A percentile compares a stretch with the other conserved stretches of the same genome.
phyloP scores from a whole-genome alignment of 768 basidiomycete species.

The Pseudohyphozyma bogoriensis region DNA sequence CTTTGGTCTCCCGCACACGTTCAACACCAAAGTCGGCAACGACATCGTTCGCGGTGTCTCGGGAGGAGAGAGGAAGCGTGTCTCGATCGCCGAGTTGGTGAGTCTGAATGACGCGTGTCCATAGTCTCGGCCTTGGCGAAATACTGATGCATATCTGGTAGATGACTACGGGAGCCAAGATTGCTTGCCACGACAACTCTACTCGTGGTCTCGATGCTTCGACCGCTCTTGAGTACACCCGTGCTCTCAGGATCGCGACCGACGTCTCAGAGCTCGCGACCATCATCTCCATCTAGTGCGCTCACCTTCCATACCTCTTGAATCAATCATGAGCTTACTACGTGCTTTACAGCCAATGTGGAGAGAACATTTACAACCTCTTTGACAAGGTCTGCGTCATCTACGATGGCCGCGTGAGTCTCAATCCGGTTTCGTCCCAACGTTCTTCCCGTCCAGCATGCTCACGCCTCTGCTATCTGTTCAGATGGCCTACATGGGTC shows the following conservation, averaged over 20 bases:
- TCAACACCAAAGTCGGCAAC: conserved; percentile 66
- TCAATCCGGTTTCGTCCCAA: too few species aligned
- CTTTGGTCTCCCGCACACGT: conserved; percentile 65
- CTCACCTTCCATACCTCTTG: too few species aligned
- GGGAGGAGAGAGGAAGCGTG: conserved; percentile 45
- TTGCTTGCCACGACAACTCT: conserved; percentile 48
- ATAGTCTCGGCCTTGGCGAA: background rate
- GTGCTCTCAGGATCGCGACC: conserved; percentile 66
- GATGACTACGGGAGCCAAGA: conserved; percentile 12
- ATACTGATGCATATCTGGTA: background rate
- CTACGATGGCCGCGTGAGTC: conserved; percentile 56
- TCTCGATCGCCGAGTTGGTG: conserved; percentile 42
- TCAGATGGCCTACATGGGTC: conserved; percentile 70
- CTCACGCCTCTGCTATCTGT: too few species aligned
- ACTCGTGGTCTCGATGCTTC: conserved; percentile 66
- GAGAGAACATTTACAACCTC: conserved; percentile 38
- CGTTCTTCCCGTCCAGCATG: too few species aligned
- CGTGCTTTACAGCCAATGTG: conserved; percentile 1
- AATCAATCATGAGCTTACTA: conserved; percentile 40
- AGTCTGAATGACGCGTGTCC: background rate
- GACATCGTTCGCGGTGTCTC: conserved; percentile 52
- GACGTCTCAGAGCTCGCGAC: conserved; percentile 51
- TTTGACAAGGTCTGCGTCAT: conserved; percentile 81
- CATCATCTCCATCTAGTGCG: conserved; percentile 47
- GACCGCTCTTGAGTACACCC: conserved; percentile 75